Base-by-base conservation (phyloP, 1,284 basidiomycete genomes). In the Cystobasidium slooffiae region DNA sequence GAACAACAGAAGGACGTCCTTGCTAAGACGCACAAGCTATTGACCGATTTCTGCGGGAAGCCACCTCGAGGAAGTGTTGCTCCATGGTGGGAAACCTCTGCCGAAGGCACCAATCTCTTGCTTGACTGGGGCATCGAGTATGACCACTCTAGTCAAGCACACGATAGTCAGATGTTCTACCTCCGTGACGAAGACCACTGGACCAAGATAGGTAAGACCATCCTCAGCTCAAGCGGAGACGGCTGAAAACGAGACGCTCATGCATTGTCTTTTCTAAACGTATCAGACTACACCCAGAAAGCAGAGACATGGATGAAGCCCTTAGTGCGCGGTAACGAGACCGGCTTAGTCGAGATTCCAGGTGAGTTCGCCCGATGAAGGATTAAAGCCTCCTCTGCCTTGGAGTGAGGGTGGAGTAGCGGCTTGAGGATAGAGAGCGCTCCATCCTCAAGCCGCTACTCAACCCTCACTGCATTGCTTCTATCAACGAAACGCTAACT, bases 71-170 rank as follows among this genome's bases (percentile, higher is more conserved):
- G 88, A 16, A 84, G 85, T 72, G 89, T 91, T 46, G 89, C 90
- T 9, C 89, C 90, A 0, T 92, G 90, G 89, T 92, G 90, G 89
- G 90, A 92, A 81, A 88, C 87, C 1, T 89, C 87, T 82, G 87
- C 86, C 74, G 90, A 91, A 81, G 88, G 88, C 0, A 88, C 87
- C 0, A 83, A 87, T n/a, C 83, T 92, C 39, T 82, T 92, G 20
- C 85, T 91, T 18, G 87, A 89, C 24, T 89, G 90, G 79, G 91
- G 91, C 0, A 88, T 92, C 55, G 85, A 89, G 82, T 91, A 91
- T 79, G 90, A 89, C 79, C 89, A 91, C 80, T 90, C 88, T 2
- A 87, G 86, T 78, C 79, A 79, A 75, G 77, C 79, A 53, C 79
- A 77, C 78, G 90, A 89, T 78, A 89, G 86, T 61, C 87, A 90